Conservation (phyloP, 2,329 filamentous ascomycete genomes). For the Immersiporthe knoxdaviesiana region DNA sequence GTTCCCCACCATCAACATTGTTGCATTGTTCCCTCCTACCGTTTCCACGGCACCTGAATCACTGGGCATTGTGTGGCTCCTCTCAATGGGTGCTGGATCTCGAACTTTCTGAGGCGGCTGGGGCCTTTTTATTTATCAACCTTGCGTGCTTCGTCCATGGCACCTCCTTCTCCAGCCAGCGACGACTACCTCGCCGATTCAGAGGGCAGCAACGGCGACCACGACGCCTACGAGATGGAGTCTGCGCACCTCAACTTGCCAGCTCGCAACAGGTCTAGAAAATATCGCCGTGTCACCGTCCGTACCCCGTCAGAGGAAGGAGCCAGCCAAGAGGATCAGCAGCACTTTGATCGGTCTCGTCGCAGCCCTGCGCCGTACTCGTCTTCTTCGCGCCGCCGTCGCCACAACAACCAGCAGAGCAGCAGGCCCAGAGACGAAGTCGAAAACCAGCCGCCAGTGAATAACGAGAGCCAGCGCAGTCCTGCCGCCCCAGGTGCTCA, state of each 20-base stretch:
- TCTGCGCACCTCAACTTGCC: not conserved
- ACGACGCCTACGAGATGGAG: conserved; percentile 1
- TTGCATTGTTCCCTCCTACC: not conserved
- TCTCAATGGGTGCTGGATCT: not conserved
- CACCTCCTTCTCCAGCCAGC: not conserved
- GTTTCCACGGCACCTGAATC: not conserved
- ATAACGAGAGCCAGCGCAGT: not conserved
- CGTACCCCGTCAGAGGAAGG: conserved; percentile 24
- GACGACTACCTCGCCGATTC: conserved; percentile 18
- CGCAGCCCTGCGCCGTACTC: conserved; percentile 10
- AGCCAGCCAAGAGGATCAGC: not conserved
- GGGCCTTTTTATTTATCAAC: not conserved
- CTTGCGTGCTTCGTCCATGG: conserved; percentile 16
- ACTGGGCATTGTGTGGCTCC: not conserved
- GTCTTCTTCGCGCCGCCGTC: not conserved
- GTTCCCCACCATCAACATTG: not conserved
- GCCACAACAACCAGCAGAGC: conserved; percentile 1
- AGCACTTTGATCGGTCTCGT: not conserved
- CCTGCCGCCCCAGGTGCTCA: conserved; percentile 6
- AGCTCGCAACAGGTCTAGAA: conserved; percentile 8
- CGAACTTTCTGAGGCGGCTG: not conserved
- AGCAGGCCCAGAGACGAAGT: not conserved
- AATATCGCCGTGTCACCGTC: conserved; percentile 15
- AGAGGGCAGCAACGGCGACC: conserved; percentile 7
- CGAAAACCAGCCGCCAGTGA: not conserved